Percentiles rank a stretch among this genome's conserved stretches.
Conservation (phyloP, 805 yeast genomes). For the Lipomyces japonicus region DNA sequence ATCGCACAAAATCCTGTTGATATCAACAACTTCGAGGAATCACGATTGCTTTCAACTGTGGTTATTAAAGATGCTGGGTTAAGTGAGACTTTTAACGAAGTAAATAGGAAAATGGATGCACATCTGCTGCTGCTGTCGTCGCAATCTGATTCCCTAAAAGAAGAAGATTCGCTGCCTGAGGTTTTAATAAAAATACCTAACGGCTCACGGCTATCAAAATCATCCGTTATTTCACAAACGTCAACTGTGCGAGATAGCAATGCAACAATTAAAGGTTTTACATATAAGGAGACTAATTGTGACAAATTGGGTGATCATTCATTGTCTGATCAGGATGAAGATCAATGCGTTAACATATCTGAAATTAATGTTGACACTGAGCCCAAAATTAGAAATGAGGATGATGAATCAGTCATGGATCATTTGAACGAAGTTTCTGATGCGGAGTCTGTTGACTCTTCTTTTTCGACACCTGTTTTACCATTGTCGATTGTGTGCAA, state of each 20-base stretch:
- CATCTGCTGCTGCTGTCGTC: slow-evolving; percentile 1
- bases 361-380: background rate
- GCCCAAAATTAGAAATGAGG: background rate
- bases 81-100: too few relatives aligned
- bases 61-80: too few relatives aligned
- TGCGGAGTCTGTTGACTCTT: background rate
- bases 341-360: background rate
- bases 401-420: background rate
- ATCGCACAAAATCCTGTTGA: too few relatives aligned
- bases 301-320: slow-evolving; percentile 6
- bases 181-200: background rate
- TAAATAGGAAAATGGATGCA: too few relatives aligned
- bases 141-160: background rate
- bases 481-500: background rate
- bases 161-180: background rate
- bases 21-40: too few relatives aligned
- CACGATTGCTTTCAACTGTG: too few relatives aligned
- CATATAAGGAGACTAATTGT: background rate
- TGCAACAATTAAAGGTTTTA: slow-evolving; percentile 7
- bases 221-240: slow-evolving; percentile 3
- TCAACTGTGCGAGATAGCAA: slow-evolving; percentile 21
- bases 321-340: slow-evolving; percentile 12
- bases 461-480: background rate
- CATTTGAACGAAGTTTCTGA: background rate
- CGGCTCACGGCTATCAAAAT: slow-evolving; percentile 1